Base-by-base conservation (phyloP, 345 rosid species). In the Brassica carinata region DNA sequence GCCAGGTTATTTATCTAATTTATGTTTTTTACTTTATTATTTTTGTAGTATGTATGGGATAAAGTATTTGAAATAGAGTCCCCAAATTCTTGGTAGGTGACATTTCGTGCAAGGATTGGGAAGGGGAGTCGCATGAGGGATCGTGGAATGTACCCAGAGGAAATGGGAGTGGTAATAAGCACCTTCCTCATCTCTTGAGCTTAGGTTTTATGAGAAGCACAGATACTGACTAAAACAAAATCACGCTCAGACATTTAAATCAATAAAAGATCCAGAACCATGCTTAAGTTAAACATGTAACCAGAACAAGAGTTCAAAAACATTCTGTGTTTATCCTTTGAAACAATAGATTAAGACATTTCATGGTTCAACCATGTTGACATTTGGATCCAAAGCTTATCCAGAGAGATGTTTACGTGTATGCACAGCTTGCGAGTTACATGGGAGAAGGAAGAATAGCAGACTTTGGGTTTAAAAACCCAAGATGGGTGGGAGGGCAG, bases 401-500 rank as follows among this genome's bases (percentile, higher is more conserved):
- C 5, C 8, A 5, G 68, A 73, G 36, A 67, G 45, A 34, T 64
- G 59, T 64, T 61, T 62, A 53, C 43, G 61, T 74, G 73, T 58
- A 8, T 84, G 70, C 81, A 40, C 48, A 95, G 99, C 90, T 87
- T 75, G 90, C 93, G 13, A 86, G 94, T 85, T 90, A 89, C 87
- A 87, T 83, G 85, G 99, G 98, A 75, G 89, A 91, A 86, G 98
- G 98, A 85, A 89, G 94, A 85, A 91, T 91, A 76, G 98, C 99
- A 75, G 92, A 90, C 76, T 82, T 90, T 43, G 97, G 94, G 74
- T 91, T 90, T 78, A 74, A 77, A 64, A 91, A 92, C 81, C 96
- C 97, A 11, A 85, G 78, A 77, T 95, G 98, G 99, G 98, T 95
- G 8, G 94, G 88, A 17, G 96, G 99, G 23, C 92, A 89, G 85